Evolutionary conservation across 179 eudicot genomes (phyloP).

Genomic region (Gypsophila paniculata): DNA sequence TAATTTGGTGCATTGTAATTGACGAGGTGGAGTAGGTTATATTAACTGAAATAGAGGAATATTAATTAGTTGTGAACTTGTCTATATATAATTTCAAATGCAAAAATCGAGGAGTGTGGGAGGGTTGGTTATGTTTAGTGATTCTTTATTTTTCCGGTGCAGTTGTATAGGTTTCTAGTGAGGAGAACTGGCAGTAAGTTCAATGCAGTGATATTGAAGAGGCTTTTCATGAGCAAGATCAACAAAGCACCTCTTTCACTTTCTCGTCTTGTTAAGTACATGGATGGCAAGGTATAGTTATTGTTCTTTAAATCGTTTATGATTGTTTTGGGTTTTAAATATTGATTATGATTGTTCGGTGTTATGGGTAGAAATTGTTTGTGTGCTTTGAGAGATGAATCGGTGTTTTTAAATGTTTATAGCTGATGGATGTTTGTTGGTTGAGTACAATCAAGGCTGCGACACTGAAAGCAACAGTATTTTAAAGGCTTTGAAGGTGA

Average conservation of each 20-base stretch:
- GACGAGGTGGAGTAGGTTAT: no score
- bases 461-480: no score
- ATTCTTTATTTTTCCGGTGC: constrained; percentile 6
- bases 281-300: constrained; percentile 52
- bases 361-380: neutral
- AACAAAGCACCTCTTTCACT: constrained; percentile 77
- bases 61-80: no score
- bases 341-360: neutral
- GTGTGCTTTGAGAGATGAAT: neutral
- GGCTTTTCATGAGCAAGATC: constrained; percentile 77
- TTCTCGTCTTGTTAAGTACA: constrained; percentile 52
- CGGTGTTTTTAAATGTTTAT: neutral
- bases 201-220: constrained; percentile 77
- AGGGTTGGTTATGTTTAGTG: neutral
- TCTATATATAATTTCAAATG: no score
- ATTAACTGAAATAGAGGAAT: no score
- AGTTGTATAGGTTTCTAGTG: constrained; percentile 74
- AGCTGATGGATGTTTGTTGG: no score
- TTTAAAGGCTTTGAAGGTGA: no score
- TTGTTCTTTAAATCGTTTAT: neutral
- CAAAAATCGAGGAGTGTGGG: no score
- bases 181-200: constrained; percentile 78
- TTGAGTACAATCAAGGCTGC: no score
- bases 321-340: neutral
- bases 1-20: no score